Evolutionary conservation across 1,139 yeast species (phyloP), one percentile per base, ranked within the genome.

Genomic region (Nakaseomyces glabratus): DNA sequence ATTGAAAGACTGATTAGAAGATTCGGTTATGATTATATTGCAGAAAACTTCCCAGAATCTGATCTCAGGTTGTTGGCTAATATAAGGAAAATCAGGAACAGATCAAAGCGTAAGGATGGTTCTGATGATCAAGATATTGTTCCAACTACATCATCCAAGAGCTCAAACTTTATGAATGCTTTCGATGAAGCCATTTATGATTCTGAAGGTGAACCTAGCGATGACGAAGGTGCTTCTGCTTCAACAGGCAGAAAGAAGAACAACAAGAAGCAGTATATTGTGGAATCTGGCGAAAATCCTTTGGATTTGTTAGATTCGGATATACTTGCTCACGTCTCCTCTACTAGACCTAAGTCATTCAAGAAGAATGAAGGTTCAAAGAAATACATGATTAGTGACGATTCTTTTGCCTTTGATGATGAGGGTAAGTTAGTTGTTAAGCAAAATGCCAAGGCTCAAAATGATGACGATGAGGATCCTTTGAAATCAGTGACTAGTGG

Each of bases 1-100:
- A 67, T 90, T 43, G 98, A 90, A 66, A 74, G 98, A 52, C 66
- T 90, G 52, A 73, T 90, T 37, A 75, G 98, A 58, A 78, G 86
- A 52, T 86, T 84, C 55, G 96, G 98, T 12, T 71, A 74, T 44
- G 96, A 86, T 24, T 71, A 66, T 24, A 72, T 90, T 38, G 95
- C 82, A 53, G 65, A 65, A 35, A 74, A 76, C 35, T 86, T 90
- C 62, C 99, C 99, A 11, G 95, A 76, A 56, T 88, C 78, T 38
- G 97, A 93, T 55, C 68, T 65, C 54, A 88, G 82, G 58, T 67
- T 93, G 50, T 71, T 90, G 42, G 72, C 77, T 20, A 88, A 88
- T 56, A 88, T 90, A 52, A 80, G 81, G 58, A 90, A 90, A 63
- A 63, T 82, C 4, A 79, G 82, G 58, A 86, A 81, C 46, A 78